Base-by-base conservation (phyloP, 768 basidiomycete species). In the Phylloporus arenicola region DNA sequence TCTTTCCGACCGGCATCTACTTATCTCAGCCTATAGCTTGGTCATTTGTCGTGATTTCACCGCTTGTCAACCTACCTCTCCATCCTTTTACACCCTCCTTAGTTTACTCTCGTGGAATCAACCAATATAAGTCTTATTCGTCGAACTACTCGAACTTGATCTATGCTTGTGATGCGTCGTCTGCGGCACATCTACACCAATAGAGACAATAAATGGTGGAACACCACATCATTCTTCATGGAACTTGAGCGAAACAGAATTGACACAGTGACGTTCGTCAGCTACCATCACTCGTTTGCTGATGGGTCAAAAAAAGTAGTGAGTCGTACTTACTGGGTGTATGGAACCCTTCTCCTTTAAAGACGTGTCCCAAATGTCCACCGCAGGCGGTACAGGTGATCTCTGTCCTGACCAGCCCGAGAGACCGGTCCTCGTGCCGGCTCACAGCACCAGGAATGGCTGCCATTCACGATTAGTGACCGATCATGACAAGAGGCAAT, bases 311-410 rank as follows among this genome's bases (percentile, higher is more conserved):
- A 19, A 8, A 38, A 13, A 14, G 17, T 1, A 20, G 40, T 17
- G 6, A 12, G 29, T 71, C 84, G 33, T 64, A 86, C 88, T 91
- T 64, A 86, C 88, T 91, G 4, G 91, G 91, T 0, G 83, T 91
- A 6, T 70, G 50, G 68, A 79, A 92, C 2, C 86, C 86, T 69
- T 95, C 93, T 33, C 92, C 92, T 62, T 89, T 88, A 80, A 97
- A 97, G 35, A 97, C 88, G 64, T 97, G 93, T 4, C 94, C 94
- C 6, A 97, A 76, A 65, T 97, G 94, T 1, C 93, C 92, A 9
- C 90, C 92, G 61, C 93, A 95, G 2, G 90, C 87, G 16, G 89
- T 77, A 62, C 92, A 95, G 24, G 81, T 86, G 41, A 97, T 95
- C 72, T 96, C 93, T 16, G 73, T 92, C 43, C 93, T 80, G 7